Base-by-base conservation (phyloP, 2,329 filamentous ascomycete species). In the Gliomastix tumulicola region DNA sequence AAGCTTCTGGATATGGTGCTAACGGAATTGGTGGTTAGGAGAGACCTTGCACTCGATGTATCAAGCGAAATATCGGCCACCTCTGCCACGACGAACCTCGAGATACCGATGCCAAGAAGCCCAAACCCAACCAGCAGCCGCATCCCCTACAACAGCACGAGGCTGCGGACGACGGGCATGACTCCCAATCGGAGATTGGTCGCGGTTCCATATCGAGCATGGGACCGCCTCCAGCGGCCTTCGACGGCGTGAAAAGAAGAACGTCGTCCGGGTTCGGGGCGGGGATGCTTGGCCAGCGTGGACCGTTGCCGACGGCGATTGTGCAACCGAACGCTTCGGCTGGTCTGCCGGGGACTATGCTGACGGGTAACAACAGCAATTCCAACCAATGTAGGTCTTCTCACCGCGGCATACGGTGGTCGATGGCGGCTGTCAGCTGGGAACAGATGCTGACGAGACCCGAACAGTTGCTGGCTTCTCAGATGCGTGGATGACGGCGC, bases 1-100 rank as follows among this genome's bases (percentile, higher is more conserved):
- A n/a, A n/a, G n/a, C n/a, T n/a, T n/a, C n/a, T n/a, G n/a, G n/a
- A n/a, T n/a, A n/a, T n/a, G n/a, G n/a, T 44, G 39, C 30, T 22
- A 15, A 46, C 55, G 59, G 44, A 59, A 46, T 39, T 33, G 39
- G 41, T 49, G 42, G 38, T 48, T 62, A 94, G 88, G 88, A 94
- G 69, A 83, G 92, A 59, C 92, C 92, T 54, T 98, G 92, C 75
- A 90, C 88, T 53, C 79, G 92, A 66, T 98, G 92, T 71, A 87
- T 97, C 65, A 98, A 97, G 68, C 83, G 92, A 56, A 95, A 95
- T 66, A 98, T 98, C 61, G 92, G 90, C 53, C 92, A 98, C 64
- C 75, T 98, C 48, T 98, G 92, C 64, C 92, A 96, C 68, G 92
- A 98, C 64, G 92, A 97, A 65, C 90, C 89, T 49, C 82, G 90